Percentiles rank a stretch among this genome's conserved stretches.
Evolutionary conservation across 768 basidiomycete species (phyloP).

Genomic region (Amylocystis lapponica): DNA sequence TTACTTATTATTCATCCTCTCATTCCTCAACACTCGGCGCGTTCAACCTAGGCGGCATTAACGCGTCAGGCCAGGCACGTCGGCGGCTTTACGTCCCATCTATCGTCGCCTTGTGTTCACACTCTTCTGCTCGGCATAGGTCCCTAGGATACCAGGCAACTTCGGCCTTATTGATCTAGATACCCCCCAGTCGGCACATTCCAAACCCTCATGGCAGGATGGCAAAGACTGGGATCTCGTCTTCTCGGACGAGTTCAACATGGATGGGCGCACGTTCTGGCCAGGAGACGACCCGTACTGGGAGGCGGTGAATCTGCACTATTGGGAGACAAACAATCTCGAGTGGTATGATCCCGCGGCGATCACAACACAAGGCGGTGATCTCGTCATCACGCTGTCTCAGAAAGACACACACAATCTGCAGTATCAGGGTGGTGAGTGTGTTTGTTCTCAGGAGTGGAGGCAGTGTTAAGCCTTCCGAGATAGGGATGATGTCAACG

Average conservation of each 20-base stretch:
- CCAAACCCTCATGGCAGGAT: slow-evolving; percentile 45
- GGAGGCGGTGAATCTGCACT: slow-evolving; percentile 80
- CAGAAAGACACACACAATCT: slow-evolving; percentile 64
- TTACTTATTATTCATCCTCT: slow-evolving; percentile 22
- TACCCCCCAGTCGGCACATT: slow-evolving; percentile 59
- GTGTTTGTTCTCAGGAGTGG: background rate
- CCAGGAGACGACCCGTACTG: slow-evolving; percentile 84
- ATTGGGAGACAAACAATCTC: slow-evolving; percentile 46
- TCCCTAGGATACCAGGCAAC: slow-evolving; percentile 32
- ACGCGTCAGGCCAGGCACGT: slow-evolving; percentile 39
- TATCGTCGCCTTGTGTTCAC: background rate
- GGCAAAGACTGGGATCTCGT: slow-evolving; percentile 60
- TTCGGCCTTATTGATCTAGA: slow-evolving; percentile 71
- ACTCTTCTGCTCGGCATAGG: slow-evolving; percentile 8
- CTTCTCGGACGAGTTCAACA: slow-evolving; percentile 88
- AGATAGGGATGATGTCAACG: slow-evolving; percentile 44
- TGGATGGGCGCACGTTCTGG: slow-evolving; percentile 74
- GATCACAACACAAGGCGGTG: slow-evolving; percentile 67
- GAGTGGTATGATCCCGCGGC: slow-evolving; percentile 87
- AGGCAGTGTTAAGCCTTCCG: background rate
- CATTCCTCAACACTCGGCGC: slow-evolving; percentile 26
- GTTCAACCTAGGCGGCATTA: slow-evolving; percentile 44
- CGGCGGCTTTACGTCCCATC: slow-evolving; percentile 2
- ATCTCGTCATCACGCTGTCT: slow-evolving; percentile 69
- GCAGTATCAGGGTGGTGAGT: slow-evolving; percentile 57